Evolutionary conservation across 176 grass and related monocot genomes (phyloP).

Genomic region (Luzula sylvatica): DNA sequence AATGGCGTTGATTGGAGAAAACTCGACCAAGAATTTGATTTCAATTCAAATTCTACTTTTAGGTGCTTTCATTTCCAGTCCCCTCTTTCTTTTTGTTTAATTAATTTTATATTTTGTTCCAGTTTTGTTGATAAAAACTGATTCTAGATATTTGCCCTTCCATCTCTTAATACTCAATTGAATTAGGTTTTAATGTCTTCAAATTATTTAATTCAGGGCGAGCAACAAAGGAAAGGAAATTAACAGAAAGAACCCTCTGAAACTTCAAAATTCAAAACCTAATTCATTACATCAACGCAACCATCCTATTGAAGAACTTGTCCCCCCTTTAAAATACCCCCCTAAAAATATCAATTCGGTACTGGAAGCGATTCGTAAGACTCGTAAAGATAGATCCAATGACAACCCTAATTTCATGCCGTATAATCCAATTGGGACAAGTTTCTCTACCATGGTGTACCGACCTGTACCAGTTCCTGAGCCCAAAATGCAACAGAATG

Average conservation of each 20-base stretch:
- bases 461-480: too few species aligned
- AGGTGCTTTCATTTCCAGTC: neutral
- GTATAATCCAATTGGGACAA: neutral
- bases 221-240: slow-evolving; percentile 6
- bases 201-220: neutral
- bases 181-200: neutral
- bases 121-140: neutral
- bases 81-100: neutral
- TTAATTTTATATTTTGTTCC: neutral
- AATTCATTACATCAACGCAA: neutral
- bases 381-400: neutral
- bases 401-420: neutral
- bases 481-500: too few species aligned
- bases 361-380: slow-evolving; percentile 1
- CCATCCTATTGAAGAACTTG: neutral
- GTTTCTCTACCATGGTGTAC: neutral
- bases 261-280: neutral
- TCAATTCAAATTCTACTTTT: neutral
- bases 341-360: slow-evolving; percentile 15
- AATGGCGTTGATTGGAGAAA: slow-evolving; percentile 56
- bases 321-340: slow-evolving; percentile 20
- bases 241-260: slow-evolving; percentile 10
- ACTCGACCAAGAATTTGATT: slow-evolving; percentile 30
- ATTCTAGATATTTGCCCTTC: neutral
- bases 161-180: neutral